phyloP scores from a whole-genome alignment of 2,329 filamentous ascomycete species.

The Cladophialophora psammophila region DNA sequence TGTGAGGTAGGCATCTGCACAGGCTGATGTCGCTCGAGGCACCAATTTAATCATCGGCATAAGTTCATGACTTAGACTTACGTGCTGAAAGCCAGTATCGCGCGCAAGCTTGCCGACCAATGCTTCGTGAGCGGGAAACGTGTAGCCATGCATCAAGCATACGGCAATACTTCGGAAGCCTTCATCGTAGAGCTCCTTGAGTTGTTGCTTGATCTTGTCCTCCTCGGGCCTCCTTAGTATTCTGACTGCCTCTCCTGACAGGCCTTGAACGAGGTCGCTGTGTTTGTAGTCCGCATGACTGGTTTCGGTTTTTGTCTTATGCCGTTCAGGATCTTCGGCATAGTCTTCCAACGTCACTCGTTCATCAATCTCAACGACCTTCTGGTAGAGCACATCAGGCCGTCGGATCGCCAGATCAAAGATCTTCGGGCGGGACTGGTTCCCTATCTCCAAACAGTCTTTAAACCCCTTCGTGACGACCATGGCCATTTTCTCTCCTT shows the following conservation, averaged over 20 bases:
- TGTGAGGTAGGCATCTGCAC: slow-evolving; percentile 80
- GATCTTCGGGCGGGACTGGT: slow-evolving; percentile 87
- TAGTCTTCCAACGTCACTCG: slow-evolving; percentile 91
- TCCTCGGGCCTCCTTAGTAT: slow-evolving; percentile 68
- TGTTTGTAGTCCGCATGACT: slow-evolving; percentile 55
- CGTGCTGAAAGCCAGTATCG: slow-evolving; percentile 82
- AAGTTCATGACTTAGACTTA: slow-evolving; percentile 79
- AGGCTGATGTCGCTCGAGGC: slow-evolving; percentile 76
- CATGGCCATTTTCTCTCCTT: slow-evolving; percentile 86
- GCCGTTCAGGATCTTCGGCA: slow-evolving; percentile 79
- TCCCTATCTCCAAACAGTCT: slow-evolving; percentile 87
- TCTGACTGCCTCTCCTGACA: slow-evolving; percentile 77
- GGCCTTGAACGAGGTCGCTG: slow-evolving; percentile 66
- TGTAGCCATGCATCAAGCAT: slow-evolving; percentile 91
- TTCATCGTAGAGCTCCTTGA: slow-evolving; percentile 71
- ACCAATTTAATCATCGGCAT: slow-evolving; percentile 91
- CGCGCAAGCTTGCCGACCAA: slow-evolving; percentile 76
- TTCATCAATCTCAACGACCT: slow-evolving; percentile 88
- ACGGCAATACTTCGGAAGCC: slow-evolving; percentile 85
- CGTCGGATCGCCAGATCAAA: slow-evolving; percentile 89
- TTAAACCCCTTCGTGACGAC: slow-evolving; percentile 87
- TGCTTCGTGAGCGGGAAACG: slow-evolving; percentile 85
- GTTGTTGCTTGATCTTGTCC: slow-evolving; percentile 62
- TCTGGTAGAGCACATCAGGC: slow-evolving; percentile 84
- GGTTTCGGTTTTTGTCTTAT: slow-evolving; percentile 62